Conservation (phyloP, 1,284 basidiomycete species). For the Cutaneotrichosporon spelunceum region DNA sequence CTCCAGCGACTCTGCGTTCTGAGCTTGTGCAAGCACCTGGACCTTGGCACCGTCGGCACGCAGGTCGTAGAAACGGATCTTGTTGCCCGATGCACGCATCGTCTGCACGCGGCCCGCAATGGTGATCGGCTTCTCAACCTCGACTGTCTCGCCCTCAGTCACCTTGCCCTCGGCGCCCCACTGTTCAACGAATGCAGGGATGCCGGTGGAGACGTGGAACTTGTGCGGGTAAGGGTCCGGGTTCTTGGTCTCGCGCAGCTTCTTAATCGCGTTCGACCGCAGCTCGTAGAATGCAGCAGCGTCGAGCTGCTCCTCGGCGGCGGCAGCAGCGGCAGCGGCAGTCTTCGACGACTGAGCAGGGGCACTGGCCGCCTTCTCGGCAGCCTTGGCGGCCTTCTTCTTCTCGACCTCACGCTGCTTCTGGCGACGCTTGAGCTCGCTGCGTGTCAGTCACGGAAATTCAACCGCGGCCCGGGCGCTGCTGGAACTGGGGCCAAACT, state of each 20-base stretch:
- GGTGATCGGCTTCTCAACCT: conserved; percentile 50
- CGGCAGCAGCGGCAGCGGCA: conserved; percentile 41
- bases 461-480: not conserved
- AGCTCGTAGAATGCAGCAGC: conserved; percentile 87
- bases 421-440: conserved; percentile 85
- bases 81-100: conserved; percentile 76
- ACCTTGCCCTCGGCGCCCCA: conserved; percentile 75
- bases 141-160: conserved; percentile 43
- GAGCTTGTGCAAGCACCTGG: conserved; percentile 89
- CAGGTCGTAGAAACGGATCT: conserved; percentile 93
- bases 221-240: conserved; percentile 99
- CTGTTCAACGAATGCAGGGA: conserved; percentile 70
- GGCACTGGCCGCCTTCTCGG: conserved; percentile 58
- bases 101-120: conserved; percentile 90
- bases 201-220: conserved; percentile 83
- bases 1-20: conserved; percentile 65
- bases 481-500: not conserved
- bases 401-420: conserved; percentile 83
- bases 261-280: conserved; percentile 80
- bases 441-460: conserved; percentile 48
- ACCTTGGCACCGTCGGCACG: conserved; percentile 90
- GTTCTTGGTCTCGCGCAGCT: conserved; percentile 75
- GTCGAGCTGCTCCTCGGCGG: conserved; percentile 50
- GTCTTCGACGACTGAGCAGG: conserved; percentile 44
- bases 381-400: conserved; percentile 73